phyloP scores from a whole-genome alignment of 768 basidiomycete species.

The Daedaleopsis sinensis region DNA sequence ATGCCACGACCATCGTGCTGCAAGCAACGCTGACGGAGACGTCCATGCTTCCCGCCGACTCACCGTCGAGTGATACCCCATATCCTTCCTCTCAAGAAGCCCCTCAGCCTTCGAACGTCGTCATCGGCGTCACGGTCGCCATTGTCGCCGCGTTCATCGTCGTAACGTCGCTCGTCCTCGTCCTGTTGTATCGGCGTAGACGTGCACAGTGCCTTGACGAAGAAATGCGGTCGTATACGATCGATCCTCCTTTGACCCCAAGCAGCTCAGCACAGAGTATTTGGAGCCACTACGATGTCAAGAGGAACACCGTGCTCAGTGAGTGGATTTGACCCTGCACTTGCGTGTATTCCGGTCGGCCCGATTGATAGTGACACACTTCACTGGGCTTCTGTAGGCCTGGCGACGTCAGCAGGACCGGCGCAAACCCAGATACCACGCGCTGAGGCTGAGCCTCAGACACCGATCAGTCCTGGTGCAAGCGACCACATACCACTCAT shows the following conservation, averaged over 20 bases:
- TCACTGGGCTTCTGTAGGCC: background rate
- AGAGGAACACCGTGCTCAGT: background rate
- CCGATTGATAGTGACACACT: background rate
- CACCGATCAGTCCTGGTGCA: background rate
- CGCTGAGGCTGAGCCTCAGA: background rate
- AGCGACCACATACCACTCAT: background rate
- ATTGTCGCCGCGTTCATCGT: background rate
- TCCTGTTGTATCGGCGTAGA: background rate
- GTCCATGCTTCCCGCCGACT: background rate
- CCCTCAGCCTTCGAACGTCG: background rate
- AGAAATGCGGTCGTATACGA: background rate
- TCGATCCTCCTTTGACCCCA: background rate
- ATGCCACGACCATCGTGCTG: background rate
- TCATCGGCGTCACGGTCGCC: background rate
- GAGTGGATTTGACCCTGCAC: background rate
- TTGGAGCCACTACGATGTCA: background rate
- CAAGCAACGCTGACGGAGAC: background rate
- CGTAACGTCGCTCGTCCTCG: background rate
- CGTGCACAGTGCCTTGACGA: background rate
- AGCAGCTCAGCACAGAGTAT: background rate
- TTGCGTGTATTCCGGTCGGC: background rate
- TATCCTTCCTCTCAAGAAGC: background rate
- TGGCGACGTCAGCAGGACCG: background rate
- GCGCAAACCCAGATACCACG: background rate
- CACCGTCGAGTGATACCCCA: background rate